These are phyloP conservation scores for Crocinoboletus sp. DNA, from an alignment of 1,284 basidiomycete genomes.

Conservation along the genomic window DNA sequence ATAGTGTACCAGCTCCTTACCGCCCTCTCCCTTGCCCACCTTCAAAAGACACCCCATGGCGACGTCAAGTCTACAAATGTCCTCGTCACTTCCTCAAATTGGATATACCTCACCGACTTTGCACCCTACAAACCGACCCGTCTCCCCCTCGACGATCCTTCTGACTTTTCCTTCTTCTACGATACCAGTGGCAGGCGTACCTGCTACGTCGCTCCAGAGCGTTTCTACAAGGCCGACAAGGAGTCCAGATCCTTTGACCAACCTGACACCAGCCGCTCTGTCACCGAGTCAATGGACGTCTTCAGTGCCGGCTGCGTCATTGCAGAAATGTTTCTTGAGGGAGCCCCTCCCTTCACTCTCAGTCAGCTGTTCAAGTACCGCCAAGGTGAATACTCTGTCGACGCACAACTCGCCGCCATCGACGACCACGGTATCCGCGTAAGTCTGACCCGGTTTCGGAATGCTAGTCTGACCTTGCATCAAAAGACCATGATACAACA, in stretches of 20 bases:
- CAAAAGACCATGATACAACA: constrained; percentile 76
- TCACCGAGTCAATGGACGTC: constrained; percentile 97
- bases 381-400: constrained; percentile 78
- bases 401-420: constrained; percentile 69
- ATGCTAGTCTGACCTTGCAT: constrained; percentile 11
- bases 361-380: constrained; percentile 96
- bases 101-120: constrained; percentile 95
- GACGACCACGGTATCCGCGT: constrained; percentile 82
- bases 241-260: constrained; percentile 49
- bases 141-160: constrained; percentile 94
- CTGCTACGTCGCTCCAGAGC: constrained; percentile 95
- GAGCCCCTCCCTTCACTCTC: constrained; percentile 89
- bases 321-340: constrained; percentile 95
- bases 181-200: constrained; percentile 92
- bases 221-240: constrained; percentile 86
- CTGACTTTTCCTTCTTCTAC: constrained; percentile 98
- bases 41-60: constrained; percentile 86
- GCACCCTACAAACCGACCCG: constrained; percentile 96
- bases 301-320: constrained; percentile 96
- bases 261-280: constrained; percentile 57
- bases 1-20: constrained; percentile 92
- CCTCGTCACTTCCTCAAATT: constrained; percentile 94
- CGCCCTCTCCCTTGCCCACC: constrained; percentile 80
- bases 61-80: constrained; percentile 99
- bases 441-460: constrained; percentile 20